These are phyloP conservation scores for Lactarius psammicola DNA, from an alignment of 768 basidiomycete genomes.

Conservation along the genomic window DNA sequence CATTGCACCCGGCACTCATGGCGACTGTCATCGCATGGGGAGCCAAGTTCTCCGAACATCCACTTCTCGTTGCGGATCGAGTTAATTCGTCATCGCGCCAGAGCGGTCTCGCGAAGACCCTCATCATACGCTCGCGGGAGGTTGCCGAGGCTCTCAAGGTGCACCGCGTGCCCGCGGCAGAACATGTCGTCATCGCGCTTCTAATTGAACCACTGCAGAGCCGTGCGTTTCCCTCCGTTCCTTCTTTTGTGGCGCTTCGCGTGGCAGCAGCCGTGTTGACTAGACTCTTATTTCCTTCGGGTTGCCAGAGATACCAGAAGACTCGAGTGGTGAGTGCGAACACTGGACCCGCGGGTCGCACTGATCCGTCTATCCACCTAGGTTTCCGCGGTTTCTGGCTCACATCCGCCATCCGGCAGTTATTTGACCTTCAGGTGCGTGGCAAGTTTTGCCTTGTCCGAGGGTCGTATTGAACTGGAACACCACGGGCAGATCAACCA, in stretches of 20 bases:
- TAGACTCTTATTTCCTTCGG: background rate
- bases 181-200: constrained; percentile 80
- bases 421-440: constrained; percentile 71
- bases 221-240: constrained; percentile 55
- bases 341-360: constrained; percentile 7
- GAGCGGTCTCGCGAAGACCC: constrained; percentile 71
- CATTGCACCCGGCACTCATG: constrained; percentile 69
- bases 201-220: constrained; percentile 83
- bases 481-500: constrained; percentile 66
- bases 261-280: constrained; percentile 9
- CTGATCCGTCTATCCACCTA: constrained; percentile 36
- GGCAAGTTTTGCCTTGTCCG: background rate
- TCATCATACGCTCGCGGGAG: constrained; percentile 80
- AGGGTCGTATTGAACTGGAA: background rate
- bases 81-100: constrained; percentile 60
- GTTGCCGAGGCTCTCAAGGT: constrained; percentile 86
- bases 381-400: constrained; percentile 88
- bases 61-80: constrained; percentile 76
- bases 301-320: constrained; percentile 63
- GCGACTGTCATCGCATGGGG: constrained; percentile 91
- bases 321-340: constrained; percentile 57
- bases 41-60: constrained; percentile 90
- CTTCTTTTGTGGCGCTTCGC: constrained; percentile 9
- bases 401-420: constrained; percentile 69
- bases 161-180: constrained; percentile 71